Base-by-base conservation (phyloP, 495 filamentous ascomycete genomes). In the Neurospora sp. region DNA sequence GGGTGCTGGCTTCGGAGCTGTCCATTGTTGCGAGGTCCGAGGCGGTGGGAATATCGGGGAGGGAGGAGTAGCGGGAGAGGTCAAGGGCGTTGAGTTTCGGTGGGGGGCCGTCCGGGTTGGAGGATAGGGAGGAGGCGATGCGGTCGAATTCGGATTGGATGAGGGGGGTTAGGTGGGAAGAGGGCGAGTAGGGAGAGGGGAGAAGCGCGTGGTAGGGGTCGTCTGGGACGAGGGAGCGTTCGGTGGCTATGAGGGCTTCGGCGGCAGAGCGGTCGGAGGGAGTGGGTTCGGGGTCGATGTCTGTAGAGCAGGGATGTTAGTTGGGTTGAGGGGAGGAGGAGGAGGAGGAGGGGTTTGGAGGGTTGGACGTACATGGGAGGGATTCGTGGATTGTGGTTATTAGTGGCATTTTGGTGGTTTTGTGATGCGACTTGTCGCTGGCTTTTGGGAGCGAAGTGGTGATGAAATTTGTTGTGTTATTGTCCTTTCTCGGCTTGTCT, bases 321-420 rank as follows among this genome's bases (percentile, higher is more conserved):
- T 70, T 69, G 37, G 59, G 7, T 38, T 71, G 76, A 59, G 69
- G 68, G 37, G 68, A 16, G 70, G 10, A 39, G 59, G 59, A 59
- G 75, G 35, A 71, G 35, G 31, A 31, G 3, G 38, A 31, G 42
- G 18, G n/a, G 40, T 38, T 71, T 39, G 65, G 4, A 53, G 69
- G 73, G 40, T 20, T 40, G 47, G n/a, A 74, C 81, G 39, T 89
- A 94, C 93, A 97, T 27, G 93, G 93, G 18, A 97, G 89, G 16
- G 93, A 96, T 78, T 96, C 93, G 82, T 95, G 91, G 53, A 87
- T 86, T 74, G 88, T 88, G 69, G 87, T 88, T 72, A 92, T 90
- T 70, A 93, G 85, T 71, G 92, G 86, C 90, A 93, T 92, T 39
- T 73, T 82, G 73, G 59, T 68, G 39, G 61, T 39, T 69, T 27